Percentiles rank a stretch among this genome's conserved stretches.
Conservation (phyloP, 441 rosid genomes). For the Jatropha multifida region DNA sequence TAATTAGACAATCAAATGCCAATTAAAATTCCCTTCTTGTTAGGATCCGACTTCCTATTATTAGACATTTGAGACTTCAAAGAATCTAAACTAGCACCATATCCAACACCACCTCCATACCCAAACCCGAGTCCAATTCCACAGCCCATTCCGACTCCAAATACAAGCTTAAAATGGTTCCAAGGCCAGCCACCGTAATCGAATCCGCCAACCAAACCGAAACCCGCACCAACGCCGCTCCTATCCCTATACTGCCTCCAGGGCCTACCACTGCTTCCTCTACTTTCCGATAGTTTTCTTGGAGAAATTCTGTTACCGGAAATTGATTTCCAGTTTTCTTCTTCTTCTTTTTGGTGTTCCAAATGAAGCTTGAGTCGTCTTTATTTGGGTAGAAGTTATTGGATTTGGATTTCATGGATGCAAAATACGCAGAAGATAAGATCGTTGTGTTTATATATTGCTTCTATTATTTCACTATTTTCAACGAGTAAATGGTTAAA, state of each 20-base stretch:
- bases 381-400: constrained; percentile 1
- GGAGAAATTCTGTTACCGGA: constrained; percentile 53
- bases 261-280: constrained; percentile 58
- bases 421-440: background rate
- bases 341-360: constrained; percentile 41
- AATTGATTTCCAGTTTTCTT: constrained; percentile 34
- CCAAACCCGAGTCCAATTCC: constrained; percentile 71
- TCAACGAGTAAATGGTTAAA: too few species aligned
- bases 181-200: constrained; percentile 56
- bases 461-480: too few species aligned
- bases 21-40: constrained; percentile 19
- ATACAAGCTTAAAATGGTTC: constrained; percentile 48
- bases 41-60: constrained; percentile 25
- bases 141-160: constrained; percentile 71
- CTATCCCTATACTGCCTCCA: constrained; percentile 63
- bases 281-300: constrained; percentile 33
- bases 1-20: background rate
- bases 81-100: constrained; percentile 54
- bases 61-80: constrained; percentile 23
- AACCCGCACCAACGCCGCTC: constrained; percentile 67
- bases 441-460: background rate
- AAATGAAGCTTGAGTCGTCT: constrained; percentile 25
- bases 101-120: constrained; percentile 68
- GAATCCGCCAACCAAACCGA: constrained; percentile 63
- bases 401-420: constrained; percentile 39